Percentiles rank a stretch among this genome's conserved stretches.
Conservation (phyloP, 768 basidiomycete genomes). For the Naganishia friedmannii region DNA sequence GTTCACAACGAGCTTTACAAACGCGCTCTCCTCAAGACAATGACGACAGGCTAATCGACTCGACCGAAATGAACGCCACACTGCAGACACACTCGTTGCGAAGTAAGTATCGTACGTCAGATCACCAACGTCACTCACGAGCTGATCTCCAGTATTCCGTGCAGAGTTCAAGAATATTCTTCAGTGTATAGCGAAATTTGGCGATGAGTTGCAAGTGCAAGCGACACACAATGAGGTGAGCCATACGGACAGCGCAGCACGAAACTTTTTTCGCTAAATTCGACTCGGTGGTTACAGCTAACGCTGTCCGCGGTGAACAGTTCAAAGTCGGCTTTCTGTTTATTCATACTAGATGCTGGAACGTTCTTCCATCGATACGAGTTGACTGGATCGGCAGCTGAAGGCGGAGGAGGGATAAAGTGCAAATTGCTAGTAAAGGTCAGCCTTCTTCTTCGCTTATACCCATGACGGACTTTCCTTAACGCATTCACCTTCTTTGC, state of each 20-base stretch:
- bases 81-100: constrained; percentile 18
- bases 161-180: constrained; percentile 44
- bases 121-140: no score
- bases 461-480: background rate
- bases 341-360: constrained; percentile 40
- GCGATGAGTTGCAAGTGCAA: constrained; percentile 48
- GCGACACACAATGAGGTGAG: constrained; percentile 44
- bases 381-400: constrained; percentile 33
- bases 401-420: constrained; percentile 39
- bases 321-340: constrained; percentile 46
- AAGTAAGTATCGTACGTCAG: background rate
- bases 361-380: constrained; percentile 44
- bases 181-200: constrained; percentile 49
- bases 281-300: constrained; percentile 35
- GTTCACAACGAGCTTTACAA: no score
- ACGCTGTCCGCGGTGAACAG: constrained; percentile 48
- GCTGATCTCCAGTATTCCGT: constrained; percentile 7
- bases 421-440: constrained; percentile 50
- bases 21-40: background rate
- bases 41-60: background rate
- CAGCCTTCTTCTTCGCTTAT: constrained; percentile 17
- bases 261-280: background rate
- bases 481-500: background rate
- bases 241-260: background rate
- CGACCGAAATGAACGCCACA: constrained; percentile 18